phyloP scores from a whole-genome alignment of 2,329 filamentous ascomycete species.

The Periconia digitata region DNA sequence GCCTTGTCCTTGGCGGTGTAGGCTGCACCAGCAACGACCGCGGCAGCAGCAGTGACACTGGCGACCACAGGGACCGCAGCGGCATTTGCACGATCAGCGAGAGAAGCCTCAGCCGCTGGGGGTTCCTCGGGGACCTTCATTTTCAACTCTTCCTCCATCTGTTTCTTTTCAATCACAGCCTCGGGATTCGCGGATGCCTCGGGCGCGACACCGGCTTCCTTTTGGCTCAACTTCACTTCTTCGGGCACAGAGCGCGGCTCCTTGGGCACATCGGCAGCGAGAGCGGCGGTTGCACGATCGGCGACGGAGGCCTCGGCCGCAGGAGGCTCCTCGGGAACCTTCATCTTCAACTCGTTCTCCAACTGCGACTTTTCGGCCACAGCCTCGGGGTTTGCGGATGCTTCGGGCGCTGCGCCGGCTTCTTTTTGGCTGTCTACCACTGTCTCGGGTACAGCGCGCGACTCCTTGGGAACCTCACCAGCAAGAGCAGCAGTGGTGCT shows the following conservation, averaged over 20 bases:
- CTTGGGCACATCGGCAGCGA: constrained; percentile 49
- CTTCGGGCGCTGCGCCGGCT: constrained; percentile 66
- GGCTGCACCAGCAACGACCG: constrained; percentile 38
- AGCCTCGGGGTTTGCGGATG: constrained; percentile 65
- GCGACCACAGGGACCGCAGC: constrained; percentile 45
- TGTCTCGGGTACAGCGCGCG: constrained; percentile 54
- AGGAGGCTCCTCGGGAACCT: constrained; percentile 61
- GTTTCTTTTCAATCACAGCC: constrained; percentile 71
- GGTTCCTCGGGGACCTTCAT: constrained; percentile 64
- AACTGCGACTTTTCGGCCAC: constrained; percentile 71
- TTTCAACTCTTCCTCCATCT: constrained; percentile 70
- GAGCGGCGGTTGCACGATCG: constrained; percentile 42
- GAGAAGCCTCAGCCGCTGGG: constrained; percentile 53
- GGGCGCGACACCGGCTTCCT: constrained; percentile 63
- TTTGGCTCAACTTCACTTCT: constrained; percentile 71
- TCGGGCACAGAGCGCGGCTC: constrained; percentile 53
- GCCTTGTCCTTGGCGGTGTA: constrained; percentile 38
- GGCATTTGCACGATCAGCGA: constrained; percentile 40
- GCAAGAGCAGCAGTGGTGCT: constrained; percentile 52
- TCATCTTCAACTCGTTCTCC: constrained; percentile 69
- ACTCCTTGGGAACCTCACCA: constrained; percentile 48
- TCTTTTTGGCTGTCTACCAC: constrained; percentile 73
- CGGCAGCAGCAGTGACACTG: constrained; percentile 44
- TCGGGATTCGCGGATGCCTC: constrained; percentile 67
- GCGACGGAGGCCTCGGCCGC: constrained; percentile 52